These are phyloP conservation scores for Xylaria sp. DNA, from an alignment of 2,329 filamentous ascomycete genomes.

Conservation along the genomic window DNA sequence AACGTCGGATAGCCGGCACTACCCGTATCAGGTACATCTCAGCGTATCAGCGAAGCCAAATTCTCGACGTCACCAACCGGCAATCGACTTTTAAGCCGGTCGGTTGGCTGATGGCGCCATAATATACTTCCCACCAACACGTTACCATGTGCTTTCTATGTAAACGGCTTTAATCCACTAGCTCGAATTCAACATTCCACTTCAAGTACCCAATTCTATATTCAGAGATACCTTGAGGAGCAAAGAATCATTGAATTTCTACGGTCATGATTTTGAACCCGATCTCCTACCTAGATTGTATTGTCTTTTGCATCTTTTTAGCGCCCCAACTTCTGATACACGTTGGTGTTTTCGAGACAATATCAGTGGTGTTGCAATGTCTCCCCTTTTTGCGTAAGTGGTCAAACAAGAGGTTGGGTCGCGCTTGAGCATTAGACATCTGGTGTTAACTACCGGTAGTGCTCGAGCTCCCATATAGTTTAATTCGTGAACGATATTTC, in stretches of 20 bases:
- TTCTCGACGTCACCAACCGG: constrained; percentile 41
- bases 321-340: constrained; percentile 76
- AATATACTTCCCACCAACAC: neutral
- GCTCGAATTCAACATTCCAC: neutral
- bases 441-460: constrained; percentile 54
- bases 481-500: constrained; percentile 69
- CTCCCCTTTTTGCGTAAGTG: constrained; percentile 76
- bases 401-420: neutral
- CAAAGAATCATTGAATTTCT: neutral
- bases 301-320: constrained; percentile 77
- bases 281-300: constrained; percentile 79
- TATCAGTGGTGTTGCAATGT: constrained; percentile 67
- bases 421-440: neutral
- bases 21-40: constrained; percentile 11
- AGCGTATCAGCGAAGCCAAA: constrained; percentile 15
- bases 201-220: neutral
- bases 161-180: neutral
- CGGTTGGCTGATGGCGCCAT: constrained; percentile 8
- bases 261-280: constrained; percentile 75
- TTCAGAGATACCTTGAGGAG: neutral
- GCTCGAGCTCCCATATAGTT: constrained; percentile 66
- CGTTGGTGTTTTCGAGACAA: constrained; percentile 70
- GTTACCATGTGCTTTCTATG: neutral
- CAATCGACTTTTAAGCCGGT: constrained; percentile 29
- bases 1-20: constrained; percentile 22